phyloP scores from a whole-genome alignment of 148 eudicot species.

The Vaccinium vitisidaea region DNA sequence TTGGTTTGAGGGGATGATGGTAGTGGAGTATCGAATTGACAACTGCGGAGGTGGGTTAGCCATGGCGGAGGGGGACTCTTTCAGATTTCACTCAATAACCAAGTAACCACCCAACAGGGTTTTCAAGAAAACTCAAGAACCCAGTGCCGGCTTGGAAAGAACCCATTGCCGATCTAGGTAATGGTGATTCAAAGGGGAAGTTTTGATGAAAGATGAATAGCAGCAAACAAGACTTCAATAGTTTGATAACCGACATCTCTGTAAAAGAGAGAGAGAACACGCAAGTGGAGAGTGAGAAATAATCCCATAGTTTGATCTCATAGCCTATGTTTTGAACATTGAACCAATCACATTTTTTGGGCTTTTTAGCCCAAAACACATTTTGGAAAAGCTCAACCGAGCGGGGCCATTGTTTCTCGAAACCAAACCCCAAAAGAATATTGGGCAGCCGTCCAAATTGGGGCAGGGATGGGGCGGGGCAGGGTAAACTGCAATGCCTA shows the following conservation, averaged over 20 bases:
- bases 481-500: background rate
- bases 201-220: background rate
- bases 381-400: conserved; percentile 17
- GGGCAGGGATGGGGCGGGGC: background rate
- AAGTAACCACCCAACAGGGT: conserved; percentile 3
- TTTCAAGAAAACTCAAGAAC: conserved; percentile 4
- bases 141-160: no score
- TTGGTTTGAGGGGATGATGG: no score
- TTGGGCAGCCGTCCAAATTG: background rate
- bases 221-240: no score
- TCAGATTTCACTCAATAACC: conserved; percentile 11
- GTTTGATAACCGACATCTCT: no score
- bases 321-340: no score
- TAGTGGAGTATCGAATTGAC: conserved; percentile 22
- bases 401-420: background rate
- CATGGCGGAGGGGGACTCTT: conserved; percentile 16
- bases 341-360: no score
- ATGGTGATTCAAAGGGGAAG: background rate
- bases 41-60: conserved; percentile 31
- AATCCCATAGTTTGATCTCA: no score
- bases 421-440: background rate
- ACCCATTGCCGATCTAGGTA: background rate
- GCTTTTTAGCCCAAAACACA: background rate
- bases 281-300: no score
- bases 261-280: no score